Conservation (phyloP, 495 filamentous ascomycete genomes). For the Paragyromitra xinjiangensis region DNA sequence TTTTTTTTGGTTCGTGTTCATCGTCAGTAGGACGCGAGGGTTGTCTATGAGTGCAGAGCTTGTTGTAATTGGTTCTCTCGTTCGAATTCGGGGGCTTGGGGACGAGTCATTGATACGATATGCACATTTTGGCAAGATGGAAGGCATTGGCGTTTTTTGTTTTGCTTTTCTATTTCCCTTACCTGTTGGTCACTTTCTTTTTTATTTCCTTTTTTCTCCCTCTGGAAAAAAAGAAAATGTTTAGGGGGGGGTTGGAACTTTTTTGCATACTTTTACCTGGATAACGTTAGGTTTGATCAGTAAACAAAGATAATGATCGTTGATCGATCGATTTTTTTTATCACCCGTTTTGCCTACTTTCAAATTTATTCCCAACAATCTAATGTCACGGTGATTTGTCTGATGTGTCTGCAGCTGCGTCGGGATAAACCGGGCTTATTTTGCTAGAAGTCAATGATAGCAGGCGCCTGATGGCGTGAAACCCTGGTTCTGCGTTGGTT, state of each 20-base stretch:
- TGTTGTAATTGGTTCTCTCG: conserved; percentile 2
- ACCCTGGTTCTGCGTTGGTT: not conserved
- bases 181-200: not conserved
- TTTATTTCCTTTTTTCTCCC: not conserved
- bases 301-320: not conserved
- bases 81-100: not conserved
- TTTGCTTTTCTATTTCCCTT: not conserved
- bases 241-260: not conserved
- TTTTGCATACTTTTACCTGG: not conserved
- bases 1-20: not conserved
- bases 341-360: not conserved
- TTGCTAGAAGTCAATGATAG: not conserved
- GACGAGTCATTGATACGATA: conserved; percentile 3
- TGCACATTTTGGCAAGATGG: not conserved
- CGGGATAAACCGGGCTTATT: conserved; percentile 4
- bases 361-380: not conserved
- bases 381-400: too few species aligned
- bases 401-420: not conserved
- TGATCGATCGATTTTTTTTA: conserved; percentile 12
- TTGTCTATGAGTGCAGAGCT: not conserved
- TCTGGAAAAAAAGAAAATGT: not conserved
- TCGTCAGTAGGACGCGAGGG: not conserved
- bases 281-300: not conserved
- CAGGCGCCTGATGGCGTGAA: not conserved
- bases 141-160: conserved; percentile 19